Conservation (phyloP, 345 rosid genomes). For the Citrus unshiu region DNA sequence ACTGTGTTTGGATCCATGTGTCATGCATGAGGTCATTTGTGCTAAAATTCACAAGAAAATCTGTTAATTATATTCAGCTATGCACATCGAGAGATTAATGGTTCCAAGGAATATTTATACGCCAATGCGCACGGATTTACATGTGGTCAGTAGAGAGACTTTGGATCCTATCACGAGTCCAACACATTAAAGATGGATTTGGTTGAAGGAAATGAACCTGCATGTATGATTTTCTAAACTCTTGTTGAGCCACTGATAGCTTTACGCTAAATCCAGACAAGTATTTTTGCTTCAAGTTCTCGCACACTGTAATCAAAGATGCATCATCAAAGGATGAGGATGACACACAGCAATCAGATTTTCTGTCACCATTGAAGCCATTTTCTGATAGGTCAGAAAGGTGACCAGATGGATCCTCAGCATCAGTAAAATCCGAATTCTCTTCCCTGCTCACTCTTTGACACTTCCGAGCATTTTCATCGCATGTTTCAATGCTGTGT, state of each 20-base stretch:
- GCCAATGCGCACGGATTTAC: not conserved
- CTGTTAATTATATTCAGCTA: not conserved
- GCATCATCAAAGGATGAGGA: conserved; percentile 27
- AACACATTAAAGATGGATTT: not conserved
- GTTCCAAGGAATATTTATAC: not conserved
- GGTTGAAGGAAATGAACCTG: conserved; percentile 49
- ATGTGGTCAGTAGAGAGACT: not conserved
- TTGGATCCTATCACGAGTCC: not conserved
- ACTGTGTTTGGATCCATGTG: not conserved
- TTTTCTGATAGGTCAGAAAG: conserved; percentile 20
- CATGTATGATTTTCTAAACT: conserved; percentile 56
- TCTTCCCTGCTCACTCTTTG: conserved; percentile 33
- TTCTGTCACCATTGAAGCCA: conserved; percentile 27
- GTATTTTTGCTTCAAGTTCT: conserved; percentile 66
- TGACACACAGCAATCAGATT: conserved; percentile 22
- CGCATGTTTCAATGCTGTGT: conserved; percentile 24
- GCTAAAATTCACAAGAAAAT: not conserved
- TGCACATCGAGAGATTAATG: not conserved
- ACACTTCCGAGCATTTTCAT: conserved; percentile 43
- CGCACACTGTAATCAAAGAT: conserved; percentile 47
- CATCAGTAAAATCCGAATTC: conserved; percentile 25
- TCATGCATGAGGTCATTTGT: not conserved
- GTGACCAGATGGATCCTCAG: conserved; percentile 18
- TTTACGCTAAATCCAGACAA: conserved; percentile 64
- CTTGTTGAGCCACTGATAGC: conserved; percentile 65